A percentile compares a stretch with the other conserved stretches of the same genome.
Evolutionary conservation across 768 basidiomycete genomes (phyloP).

Genomic region (Bullera alba): DNA sequence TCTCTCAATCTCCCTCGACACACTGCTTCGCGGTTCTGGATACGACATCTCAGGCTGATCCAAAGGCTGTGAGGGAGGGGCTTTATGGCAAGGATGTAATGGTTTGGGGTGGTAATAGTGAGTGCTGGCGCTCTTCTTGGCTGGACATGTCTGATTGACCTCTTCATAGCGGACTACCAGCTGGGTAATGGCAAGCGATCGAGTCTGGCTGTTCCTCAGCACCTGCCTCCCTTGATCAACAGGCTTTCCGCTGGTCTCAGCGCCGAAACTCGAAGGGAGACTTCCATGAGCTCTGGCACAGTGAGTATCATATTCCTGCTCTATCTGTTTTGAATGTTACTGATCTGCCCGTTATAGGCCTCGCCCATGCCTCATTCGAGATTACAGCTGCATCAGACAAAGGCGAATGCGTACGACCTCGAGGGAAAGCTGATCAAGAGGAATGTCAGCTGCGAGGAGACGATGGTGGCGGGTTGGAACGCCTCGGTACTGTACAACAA

Average conservation of each 20-base stretch:
- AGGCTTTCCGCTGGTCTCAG: neutral
- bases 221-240: conserved; percentile 43
- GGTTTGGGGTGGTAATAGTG: conserved; percentile 45
- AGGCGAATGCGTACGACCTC: conserved; percentile 37
- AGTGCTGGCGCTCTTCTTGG: conserved; percentile 4
- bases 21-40: conserved; percentile 71
- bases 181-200: conserved; percentile 48
- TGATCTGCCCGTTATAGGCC: conserved; percentile 10
- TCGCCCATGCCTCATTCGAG: conserved; percentile 47
- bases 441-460: conserved; percentile 43
- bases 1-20: conserved; percentile 53
- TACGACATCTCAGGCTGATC: conserved; percentile 52
- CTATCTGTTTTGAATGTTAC: neutral
- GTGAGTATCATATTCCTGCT: conserved; percentile 7
- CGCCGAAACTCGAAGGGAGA: conserved; percentile 14
- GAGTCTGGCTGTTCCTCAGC: conserved; percentile 47
- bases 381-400: conserved; percentile 42
- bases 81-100: conserved; percentile 45
- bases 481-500: conserved; percentile 47
- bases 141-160: conserved; percentile 11
- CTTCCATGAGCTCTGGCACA: conserved; percentile 36
- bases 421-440: conserved; percentile 41
- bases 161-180: conserved; percentile 43
- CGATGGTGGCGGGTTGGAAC: conserved; percentile 45
- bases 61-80: conserved; percentile 31